Evolutionary conservation across 2,329 filamentous ascomycete genomes (phyloP).

Genomic region (Trichoderma lentiforme): DNA sequence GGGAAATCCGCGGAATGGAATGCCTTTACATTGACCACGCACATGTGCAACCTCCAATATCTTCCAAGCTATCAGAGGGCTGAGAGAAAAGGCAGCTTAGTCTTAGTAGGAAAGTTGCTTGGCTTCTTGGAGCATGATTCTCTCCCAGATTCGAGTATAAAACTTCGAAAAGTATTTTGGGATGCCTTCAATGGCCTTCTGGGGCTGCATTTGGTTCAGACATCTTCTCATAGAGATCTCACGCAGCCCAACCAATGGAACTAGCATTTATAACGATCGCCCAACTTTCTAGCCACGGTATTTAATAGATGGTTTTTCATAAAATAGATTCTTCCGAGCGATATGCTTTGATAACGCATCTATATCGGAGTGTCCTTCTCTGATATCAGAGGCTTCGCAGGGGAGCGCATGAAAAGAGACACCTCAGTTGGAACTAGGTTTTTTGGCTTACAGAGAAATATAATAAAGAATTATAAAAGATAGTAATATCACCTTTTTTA

Average conservation of each 20-base stretch:
- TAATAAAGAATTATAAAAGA: too few species aligned
- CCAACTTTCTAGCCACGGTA: too few species aligned
- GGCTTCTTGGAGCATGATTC: not conserved
- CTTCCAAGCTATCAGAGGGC: not conserved
- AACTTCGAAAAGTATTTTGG: not conserved
- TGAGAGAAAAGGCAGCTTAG: not conserved
- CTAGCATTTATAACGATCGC: too few species aligned
- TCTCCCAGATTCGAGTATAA: not conserved
- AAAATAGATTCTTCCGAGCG: too few species aligned
- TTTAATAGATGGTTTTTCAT: too few species aligned
- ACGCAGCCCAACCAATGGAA: not conserved
- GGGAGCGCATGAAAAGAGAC: too few species aligned
- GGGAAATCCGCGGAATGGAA: not conserved
- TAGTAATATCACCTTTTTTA: too few species aligned
- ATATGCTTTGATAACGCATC: too few species aligned
- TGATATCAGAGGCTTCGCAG: too few species aligned
- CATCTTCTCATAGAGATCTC: not conserved
- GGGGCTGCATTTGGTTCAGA: not conserved
- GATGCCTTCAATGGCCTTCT: not conserved
- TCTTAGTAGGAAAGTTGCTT: not conserved
- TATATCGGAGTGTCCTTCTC: too few species aligned
- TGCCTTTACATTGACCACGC: not conserved
- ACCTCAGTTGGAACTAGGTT: too few species aligned
- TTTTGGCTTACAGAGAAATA: too few species aligned
- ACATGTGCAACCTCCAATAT: not conserved